Evolutionary conservation across 805 yeast species (phyloP), one percentile per base, ranked within the genome.

Genomic region (Yamadazyma sp.): DNA sequence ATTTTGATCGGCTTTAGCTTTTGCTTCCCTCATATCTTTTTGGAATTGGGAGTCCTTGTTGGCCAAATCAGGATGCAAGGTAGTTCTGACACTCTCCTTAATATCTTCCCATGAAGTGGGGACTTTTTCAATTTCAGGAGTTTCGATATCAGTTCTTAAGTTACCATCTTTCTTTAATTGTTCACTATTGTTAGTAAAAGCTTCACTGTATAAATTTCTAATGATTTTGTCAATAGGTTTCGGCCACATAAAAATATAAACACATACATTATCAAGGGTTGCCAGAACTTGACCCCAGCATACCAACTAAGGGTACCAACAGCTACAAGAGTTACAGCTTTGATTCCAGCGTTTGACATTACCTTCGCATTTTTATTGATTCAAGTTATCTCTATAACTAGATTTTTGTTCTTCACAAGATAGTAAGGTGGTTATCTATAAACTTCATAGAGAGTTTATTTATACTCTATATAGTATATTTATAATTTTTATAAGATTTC

Each of bases 181-280:
- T 30, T 80, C 88, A 20, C 80, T 75, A 37, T 11, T 13, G 26
- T 24, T 23, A 23, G 47, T 44, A 39, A 6, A 17, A 9, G 18
- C 7, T 12, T n/a, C 14, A 10, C 10, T 11, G 9, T 15, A 14
- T 8, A 28, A 19, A n/a, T 16, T 12, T 9, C 9, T 10, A 17
- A 9, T 21, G n/a, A 13, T n/a, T 29, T 10, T n/a, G n/a, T n/a
- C n/a, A n/a, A n/a, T 2, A 11, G 16, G 7, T 4, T 9, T 18
- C 13, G 13, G 11, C n/a, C 28, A 14, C 5, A 18, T 4, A 21
- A 10, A 11, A 20, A 25, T 28, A 15, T 10, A 13, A n/a, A 17
- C 31, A 73, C 81, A 50, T 65, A 75, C 80, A 83, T 71, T 3
- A 84, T 73, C 12, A 84, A 55, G 2, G 94, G 94, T 47, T 80